Conservation (phyloP, 2,329 filamentous ascomycete genomes). For the Penicillium sp. region DNA sequence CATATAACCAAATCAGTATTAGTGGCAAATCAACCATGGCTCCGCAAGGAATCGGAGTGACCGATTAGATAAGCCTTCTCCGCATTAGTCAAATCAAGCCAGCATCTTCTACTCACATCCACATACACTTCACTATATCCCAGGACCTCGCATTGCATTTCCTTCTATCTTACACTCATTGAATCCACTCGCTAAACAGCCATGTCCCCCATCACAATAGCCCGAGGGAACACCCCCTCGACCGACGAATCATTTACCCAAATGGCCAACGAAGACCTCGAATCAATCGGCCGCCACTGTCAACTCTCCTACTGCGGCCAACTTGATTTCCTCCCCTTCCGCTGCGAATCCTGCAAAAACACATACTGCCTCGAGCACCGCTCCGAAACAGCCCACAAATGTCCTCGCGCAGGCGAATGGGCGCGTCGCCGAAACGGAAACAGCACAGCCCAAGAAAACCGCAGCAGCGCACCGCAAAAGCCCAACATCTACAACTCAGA, state of each 20-base stretch:
- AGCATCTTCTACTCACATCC: slow-evolving; percentile 6
- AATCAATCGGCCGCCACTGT: slow-evolving; percentile 86
- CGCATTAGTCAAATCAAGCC: slow-evolving; percentile 6
- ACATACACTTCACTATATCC: background rate
- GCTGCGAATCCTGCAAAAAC: slow-evolving; percentile 80
- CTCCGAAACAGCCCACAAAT: slow-evolving; percentile 76
- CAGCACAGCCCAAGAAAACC: slow-evolving; percentile 22
- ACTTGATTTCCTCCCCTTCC: slow-evolving; percentile 93
- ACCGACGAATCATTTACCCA: slow-evolving; percentile 35
- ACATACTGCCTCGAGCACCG: slow-evolving; percentile 95
- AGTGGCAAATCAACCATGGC: no score
- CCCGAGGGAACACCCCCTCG: slow-evolving; percentile 17
- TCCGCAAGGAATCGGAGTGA: background rate
- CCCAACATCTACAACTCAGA: slow-evolving; percentile 57
- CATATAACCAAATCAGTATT: no score
- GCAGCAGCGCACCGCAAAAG: slow-evolving; percentile 40
- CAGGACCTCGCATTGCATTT: background rate
- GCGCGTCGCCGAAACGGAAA: slow-evolving; percentile 48
- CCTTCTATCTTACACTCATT: background rate
- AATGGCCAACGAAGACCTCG: slow-evolving; percentile 67
- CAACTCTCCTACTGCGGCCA: slow-evolving; percentile 88
- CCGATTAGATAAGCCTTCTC: slow-evolving; percentile 1
- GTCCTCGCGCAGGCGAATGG: slow-evolving; percentile 61
- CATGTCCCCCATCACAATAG: slow-evolving; percentile 29
- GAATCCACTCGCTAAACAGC: no score